These are phyloP conservation scores for Protomyces inouyei DNA, from an alignment of 1,139 yeast genomes.

Conservation along the genomic window DNA sequence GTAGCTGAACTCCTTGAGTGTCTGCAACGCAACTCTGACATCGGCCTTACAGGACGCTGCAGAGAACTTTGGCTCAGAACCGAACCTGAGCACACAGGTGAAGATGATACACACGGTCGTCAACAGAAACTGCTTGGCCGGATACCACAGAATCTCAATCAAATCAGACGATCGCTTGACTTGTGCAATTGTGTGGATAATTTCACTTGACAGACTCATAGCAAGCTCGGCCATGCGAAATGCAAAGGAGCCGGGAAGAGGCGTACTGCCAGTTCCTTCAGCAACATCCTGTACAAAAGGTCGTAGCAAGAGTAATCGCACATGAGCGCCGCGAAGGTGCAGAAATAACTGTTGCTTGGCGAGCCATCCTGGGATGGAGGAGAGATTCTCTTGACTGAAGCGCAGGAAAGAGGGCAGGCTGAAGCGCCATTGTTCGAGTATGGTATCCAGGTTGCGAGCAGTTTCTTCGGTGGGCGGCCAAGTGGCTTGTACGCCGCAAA, in stretches of 20 bases:
- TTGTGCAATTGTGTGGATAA: constrained; percentile 19
- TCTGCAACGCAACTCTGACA: constrained; percentile 15
- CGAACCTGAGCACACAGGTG: constrained; percentile 13
- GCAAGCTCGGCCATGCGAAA: constrained; percentile 18
- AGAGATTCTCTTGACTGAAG: constrained; percentile 3
- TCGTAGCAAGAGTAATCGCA: constrained; percentile 9
- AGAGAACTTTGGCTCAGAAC: constrained; percentile 4
- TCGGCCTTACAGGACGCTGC: constrained; percentile 20
- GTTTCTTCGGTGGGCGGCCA: constrained; percentile 20
- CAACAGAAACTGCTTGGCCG: constrained; percentile 17
- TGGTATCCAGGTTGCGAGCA: constrained; percentile 8
- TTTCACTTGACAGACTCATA: constrained; percentile 8
- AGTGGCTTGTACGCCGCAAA: constrained; percentile 10
- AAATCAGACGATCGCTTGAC: constrained; percentile 17
- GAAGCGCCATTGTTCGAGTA: constrained; percentile 19
- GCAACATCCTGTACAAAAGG: constrained; percentile 9
- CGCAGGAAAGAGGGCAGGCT: constrained; percentile 16
- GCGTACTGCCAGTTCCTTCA: not conserved
- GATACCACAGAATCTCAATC: constrained; percentile 19
- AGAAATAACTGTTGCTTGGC: constrained; percentile 21
- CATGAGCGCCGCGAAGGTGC: constrained; percentile 16
- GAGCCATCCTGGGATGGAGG: constrained; percentile 11
- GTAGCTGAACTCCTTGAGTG: constrained; percentile 16
- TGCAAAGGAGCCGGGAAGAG: not conserved
- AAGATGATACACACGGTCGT: constrained; percentile 19